phyloP scores from a whole-genome alignment of 2,329 filamentous ascomycete species.

The Parascedosporium putredinis region DNA sequence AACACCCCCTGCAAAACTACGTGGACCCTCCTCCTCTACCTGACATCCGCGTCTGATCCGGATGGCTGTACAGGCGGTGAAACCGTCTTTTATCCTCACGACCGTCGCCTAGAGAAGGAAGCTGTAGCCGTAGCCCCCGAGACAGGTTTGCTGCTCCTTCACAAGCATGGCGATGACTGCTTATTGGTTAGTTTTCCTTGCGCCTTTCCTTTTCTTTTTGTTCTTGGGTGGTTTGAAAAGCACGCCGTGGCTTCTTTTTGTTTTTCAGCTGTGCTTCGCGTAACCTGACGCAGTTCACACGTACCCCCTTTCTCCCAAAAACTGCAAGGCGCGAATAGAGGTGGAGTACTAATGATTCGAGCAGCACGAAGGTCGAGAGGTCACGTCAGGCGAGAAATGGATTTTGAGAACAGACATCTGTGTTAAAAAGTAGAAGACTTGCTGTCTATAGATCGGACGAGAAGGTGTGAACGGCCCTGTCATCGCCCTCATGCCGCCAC shows the following conservation, averaged over 20 bases:
- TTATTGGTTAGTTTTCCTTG: slow-evolving; percentile 52
- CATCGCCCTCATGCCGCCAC: neutral
- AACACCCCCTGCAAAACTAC: slow-evolving; percentile 57
- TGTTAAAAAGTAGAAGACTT: slow-evolving; percentile 29
- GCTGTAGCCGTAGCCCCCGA: slow-evolving; percentile 66
- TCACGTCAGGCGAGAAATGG: slow-evolving; percentile 79
- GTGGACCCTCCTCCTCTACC: slow-evolving; percentile 83
- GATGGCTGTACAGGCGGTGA: slow-evolving; percentile 77
- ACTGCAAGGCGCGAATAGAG: too few species aligned
- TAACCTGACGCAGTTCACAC: too few species aligned
- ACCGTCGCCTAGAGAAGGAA: slow-evolving; percentile 42
- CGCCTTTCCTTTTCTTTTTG: slow-evolving; percentile 9
- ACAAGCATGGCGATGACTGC: slow-evolving; percentile 83
- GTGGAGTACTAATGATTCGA: slow-evolving; percentile 6
- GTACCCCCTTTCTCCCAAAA: too few species aligned
- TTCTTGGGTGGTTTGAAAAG: too few species aligned
- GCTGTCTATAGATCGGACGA: neutral
- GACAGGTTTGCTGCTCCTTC: slow-evolving; percentile 75
- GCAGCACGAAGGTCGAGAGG: slow-evolving; percentile 73
- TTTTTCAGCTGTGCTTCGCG: too few species aligned
- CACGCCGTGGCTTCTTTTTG: too few species aligned
- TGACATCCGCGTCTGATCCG: slow-evolving; percentile 51
- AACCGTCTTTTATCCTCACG: slow-evolving; percentile 81
- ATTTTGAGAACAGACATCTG: slow-evolving; percentile 77
- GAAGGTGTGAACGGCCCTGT: neutral